phyloP scores from a whole-genome alignment of 345 rosid genomes.

The Populus pruinosa region DNA sequence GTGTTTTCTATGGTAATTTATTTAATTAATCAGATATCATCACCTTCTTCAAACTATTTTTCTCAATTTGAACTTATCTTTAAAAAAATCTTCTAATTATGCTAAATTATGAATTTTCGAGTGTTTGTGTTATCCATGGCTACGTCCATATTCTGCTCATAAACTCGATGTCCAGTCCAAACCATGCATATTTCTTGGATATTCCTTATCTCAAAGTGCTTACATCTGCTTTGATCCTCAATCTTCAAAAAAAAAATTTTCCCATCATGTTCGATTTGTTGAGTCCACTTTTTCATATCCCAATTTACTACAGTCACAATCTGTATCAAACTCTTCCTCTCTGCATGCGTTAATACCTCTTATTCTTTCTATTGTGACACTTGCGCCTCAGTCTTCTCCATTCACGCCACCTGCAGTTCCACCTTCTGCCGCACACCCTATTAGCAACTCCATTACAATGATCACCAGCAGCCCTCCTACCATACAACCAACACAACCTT shows the following conservation, averaged over 20 bases:
- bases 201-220: neutral
- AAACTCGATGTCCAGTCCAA: neutral
- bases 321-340: neutral
- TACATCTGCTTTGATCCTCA: neutral
- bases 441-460: no score
- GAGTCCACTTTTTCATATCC: neutral
- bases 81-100: neutral
- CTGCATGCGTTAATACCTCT: accelerated
- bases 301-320: no score
- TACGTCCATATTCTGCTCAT: neutral
- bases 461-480: no score
- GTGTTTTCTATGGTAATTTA: neutral
- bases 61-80: neutral
- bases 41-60: accelerated
- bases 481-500: no score
- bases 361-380: neutral
- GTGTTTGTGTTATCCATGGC: neutral
- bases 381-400: neutral
- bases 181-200: neutral
- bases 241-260: neutral
- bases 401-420: neutral
- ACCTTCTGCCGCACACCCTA: neutral
- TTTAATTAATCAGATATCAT: neutral
- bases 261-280: neutral
- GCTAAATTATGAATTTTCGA: neutral